Base-by-base conservation (phyloP, 768 basidiomycete species). In the Leccinellum albellum region DNA sequence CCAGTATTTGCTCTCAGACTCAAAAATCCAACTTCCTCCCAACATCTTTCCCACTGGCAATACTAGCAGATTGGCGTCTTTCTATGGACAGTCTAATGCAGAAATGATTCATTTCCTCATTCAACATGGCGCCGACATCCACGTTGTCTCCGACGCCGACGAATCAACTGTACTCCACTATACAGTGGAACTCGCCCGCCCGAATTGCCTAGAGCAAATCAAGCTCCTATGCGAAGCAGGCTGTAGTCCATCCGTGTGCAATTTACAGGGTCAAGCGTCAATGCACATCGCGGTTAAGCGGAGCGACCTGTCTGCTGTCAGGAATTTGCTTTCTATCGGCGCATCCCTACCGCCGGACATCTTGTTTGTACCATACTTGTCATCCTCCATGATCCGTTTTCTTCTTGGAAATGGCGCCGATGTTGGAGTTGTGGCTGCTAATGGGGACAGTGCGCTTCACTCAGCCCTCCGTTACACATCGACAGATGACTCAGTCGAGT, bases 101-200 rank as follows among this genome's bases (percentile, higher is more conserved):
- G 5, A 42, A 42, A 20, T 3, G 0, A 1, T 42, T 42, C 40
- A 12, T 2, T 42, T 42, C 40, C 40, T 42, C 10, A 20, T 20
- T 20, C 40, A 20, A 20, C n/a, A 42, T 2, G 40, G 40, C 6
- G 40, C 40, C 40, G 20, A 42, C 5, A 42, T 42, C 40, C 40
- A 42, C 0, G n/a, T 20, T 12, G 40, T 42, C 10, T 42, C n/a
- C 40, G 1, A 13, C 6, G 15, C n/a, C n/a, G 14, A 45, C 21
- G 44, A 45, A 45, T 21, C 21, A 5, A 45, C 21, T 45, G 13
- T 9, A 13, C 44, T 45, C 44, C 44, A 45, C 15, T 0, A 23
- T 45, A 14, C 21, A 15, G 5, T 23, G 7, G 13, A n/a, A n/a
- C 0, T 4, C 37, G 2, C 1, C 0, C 9, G 0, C 3, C 37